These are phyloP conservation scores for Hamigera avellanea DNA, from an alignment of 495 filamentous ascomycete genomes.

Conservation along the genomic window DNA sequence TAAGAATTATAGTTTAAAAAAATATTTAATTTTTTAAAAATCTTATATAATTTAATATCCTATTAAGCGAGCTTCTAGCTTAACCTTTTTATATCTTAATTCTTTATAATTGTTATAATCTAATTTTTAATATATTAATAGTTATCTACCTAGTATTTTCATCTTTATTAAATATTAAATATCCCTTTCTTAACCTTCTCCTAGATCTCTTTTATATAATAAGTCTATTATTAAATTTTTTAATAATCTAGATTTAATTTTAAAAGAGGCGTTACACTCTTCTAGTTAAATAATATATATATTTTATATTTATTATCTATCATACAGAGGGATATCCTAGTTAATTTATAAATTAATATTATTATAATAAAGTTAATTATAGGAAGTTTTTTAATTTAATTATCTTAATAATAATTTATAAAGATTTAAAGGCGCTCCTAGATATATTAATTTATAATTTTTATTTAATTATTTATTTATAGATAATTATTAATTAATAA, in stretches of 20 bases:
- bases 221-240: background rate
- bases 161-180: background rate
- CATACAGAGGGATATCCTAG: background rate
- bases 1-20: background rate
- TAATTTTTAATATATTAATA: background rate
- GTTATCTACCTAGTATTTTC: background rate
- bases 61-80: background rate
- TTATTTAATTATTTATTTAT: background rate
- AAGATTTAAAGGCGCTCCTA: background rate
- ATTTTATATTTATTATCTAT: background rate
- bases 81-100: background rate
- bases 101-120: background rate
- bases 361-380: slow-evolving; percentile 10
- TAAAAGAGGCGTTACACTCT: background rate
- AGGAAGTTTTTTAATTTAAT: slow-evolving; percentile 9
- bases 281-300: background rate
- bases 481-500: too few species aligned
- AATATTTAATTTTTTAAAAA: background rate
- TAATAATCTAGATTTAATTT: background rate
- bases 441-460: slow-evolving; percentile 4
- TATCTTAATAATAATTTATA: slow-evolving; percentile 9
- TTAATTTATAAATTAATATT: background rate
- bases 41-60: background rate
- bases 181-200: background rate
- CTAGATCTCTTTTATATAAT: background rate